These are phyloP conservation scores for Basipetospora sp. DNA, from an alignment of 2,329 filamentous ascomycete genomes.

Conservation along the genomic window DNA sequence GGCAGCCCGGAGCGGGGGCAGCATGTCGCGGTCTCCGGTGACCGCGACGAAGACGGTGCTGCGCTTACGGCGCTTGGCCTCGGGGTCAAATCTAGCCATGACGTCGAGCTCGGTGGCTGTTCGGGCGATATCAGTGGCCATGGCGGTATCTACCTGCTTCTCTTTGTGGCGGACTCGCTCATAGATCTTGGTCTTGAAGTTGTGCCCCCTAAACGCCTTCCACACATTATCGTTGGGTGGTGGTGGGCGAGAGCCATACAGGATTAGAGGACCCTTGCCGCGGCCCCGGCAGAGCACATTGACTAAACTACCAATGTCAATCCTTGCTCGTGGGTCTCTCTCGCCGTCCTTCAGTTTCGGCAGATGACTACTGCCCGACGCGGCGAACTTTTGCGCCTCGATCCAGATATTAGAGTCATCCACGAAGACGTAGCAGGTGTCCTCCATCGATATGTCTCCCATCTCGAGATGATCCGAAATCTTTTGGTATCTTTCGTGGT, in stretches of 20 bases:
- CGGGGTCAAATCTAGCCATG: conserved; percentile 1
- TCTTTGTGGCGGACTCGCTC: conserved; percentile 11
- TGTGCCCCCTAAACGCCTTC: conserved; percentile 8
- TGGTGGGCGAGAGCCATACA: conserved; percentile 14
- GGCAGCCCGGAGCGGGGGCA: conserved; percentile 10
- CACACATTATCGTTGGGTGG: conserved; percentile 14
- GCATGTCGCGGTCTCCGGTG: conserved; percentile 15
- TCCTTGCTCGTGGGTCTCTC: conserved; percentile 11
- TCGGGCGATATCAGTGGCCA: conserved; percentile 11
- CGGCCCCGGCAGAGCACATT: conserved; percentile 9
- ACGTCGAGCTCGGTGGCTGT: conserved; percentile 9
- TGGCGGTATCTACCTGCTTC: conserved; percentile 15
- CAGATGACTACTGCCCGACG: conserved; percentile 10
- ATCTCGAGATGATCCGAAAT: too few species aligned
- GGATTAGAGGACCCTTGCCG: conserved; percentile 1
- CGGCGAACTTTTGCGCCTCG: conserved; percentile 13
- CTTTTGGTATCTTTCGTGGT: too few species aligned
- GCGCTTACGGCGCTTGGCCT: conserved; percentile 2
- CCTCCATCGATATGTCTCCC: too few species aligned
- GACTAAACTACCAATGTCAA: conserved; percentile 11
- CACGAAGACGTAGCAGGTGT: conserved; percentile 12
- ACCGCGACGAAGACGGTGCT: conserved; percentile 12
- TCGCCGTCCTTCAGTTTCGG: conserved; percentile 12
- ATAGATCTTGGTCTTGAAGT: conserved; percentile 11
- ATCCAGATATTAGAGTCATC: conserved; percentile 15